phyloP scores from a whole-genome alignment of 257 asterid genomes.

The Gentiana straminea region DNA sequence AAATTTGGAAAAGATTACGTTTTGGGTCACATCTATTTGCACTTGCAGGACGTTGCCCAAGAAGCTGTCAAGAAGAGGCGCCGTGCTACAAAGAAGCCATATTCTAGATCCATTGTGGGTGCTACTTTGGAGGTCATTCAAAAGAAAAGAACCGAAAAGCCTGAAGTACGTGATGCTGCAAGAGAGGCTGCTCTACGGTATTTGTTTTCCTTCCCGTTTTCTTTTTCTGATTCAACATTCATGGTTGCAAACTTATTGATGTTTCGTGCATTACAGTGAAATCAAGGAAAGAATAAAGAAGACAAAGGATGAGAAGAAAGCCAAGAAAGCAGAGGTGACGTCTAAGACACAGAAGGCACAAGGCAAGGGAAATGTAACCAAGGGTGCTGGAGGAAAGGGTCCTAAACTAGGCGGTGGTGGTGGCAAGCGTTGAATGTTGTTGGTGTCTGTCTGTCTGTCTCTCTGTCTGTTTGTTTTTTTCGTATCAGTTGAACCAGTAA shows the following conservation, averaged over 20 bases:
- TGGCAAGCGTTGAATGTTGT: conserved; percentile 47
- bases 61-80: conserved; percentile 91
- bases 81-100: conserved; percentile 68
- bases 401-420: conserved; percentile 87
- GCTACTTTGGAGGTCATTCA: conserved; percentile 86
- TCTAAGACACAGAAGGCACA: conserved; percentile 53
- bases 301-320: conserved; percentile 84
- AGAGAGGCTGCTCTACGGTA: conserved; percentile 91
- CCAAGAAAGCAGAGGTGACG: conserved; percentile 60
- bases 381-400: conserved; percentile 49
- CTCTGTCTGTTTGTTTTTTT: no score
- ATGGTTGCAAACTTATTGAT: background rate
- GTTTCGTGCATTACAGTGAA: conserved; percentile 35
- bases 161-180: conserved; percentile 92
- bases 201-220: background rate
- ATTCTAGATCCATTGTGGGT: conserved; percentile 89
- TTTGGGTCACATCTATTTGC: background rate
- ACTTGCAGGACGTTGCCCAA: conserved; percentile 54
- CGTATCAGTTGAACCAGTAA: no score
- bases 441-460: background rate
- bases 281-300: conserved; percentile 87
- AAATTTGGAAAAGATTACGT: background rate
- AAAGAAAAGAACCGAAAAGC: conserved; percentile 69
- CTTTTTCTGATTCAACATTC: background rate
- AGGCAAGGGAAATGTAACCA: conserved; percentile 37